These are phyloP conservation scores for Fusarium sp. DNA, from an alignment of 2,329 filamentous ascomycete species.

Conservation along the genomic window DNA sequence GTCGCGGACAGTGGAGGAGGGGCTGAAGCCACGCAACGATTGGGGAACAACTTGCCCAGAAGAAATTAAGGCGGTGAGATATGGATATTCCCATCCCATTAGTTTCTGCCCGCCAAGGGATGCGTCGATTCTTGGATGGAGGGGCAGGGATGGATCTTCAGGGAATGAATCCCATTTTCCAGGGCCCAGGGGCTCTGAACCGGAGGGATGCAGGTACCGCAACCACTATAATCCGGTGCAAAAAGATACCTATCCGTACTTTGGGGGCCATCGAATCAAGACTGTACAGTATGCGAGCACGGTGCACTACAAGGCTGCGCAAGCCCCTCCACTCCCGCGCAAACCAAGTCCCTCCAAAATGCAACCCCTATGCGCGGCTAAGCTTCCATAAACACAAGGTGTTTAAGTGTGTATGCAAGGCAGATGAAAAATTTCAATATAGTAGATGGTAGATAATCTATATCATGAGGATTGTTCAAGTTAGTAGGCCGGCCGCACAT, in stretches of 20 bases:
- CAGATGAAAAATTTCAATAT: too few relatives aligned
- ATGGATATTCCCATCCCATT: slow-evolving; percentile 8
- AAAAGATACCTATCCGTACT: slow-evolving; percentile 14
- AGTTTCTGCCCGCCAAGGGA: slow-evolving; percentile 39
- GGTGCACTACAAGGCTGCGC: slow-evolving; percentile 33
- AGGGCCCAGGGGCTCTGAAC: slow-evolving; percentile 12
- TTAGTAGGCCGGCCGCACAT: too few relatives aligned
- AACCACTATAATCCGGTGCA: slow-evolving; percentile 19
- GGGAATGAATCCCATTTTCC: slow-evolving; percentile 14
- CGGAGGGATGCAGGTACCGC: slow-evolving; percentile 35
- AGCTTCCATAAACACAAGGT: slow-evolving; percentile 18
- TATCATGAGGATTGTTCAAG: too few relatives aligned
- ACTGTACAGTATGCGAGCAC: slow-evolving; percentile 26
- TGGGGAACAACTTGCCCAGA: slow-evolving; percentile 22
- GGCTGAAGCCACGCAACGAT: slow-evolving; percentile 38
- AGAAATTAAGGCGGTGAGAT: slow-evolving; percentile 46
- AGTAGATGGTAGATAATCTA: too few relatives aligned
- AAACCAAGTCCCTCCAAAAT: slow-evolving; percentile 31
- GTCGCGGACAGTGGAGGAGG: slow-evolving; percentile 24
- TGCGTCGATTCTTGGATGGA: slow-evolving; percentile 30
- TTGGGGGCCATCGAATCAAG: not conserved
- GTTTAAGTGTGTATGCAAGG: not conserved
- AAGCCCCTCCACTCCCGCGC: slow-evolving; percentile 34
- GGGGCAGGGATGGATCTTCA: slow-evolving; percentile 33
- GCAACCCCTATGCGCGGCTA: slow-evolving; percentile 26